phyloP scores from a whole-genome alignment of 352 stramenopile species.

The Globisporangium takayamanum region DNA sequence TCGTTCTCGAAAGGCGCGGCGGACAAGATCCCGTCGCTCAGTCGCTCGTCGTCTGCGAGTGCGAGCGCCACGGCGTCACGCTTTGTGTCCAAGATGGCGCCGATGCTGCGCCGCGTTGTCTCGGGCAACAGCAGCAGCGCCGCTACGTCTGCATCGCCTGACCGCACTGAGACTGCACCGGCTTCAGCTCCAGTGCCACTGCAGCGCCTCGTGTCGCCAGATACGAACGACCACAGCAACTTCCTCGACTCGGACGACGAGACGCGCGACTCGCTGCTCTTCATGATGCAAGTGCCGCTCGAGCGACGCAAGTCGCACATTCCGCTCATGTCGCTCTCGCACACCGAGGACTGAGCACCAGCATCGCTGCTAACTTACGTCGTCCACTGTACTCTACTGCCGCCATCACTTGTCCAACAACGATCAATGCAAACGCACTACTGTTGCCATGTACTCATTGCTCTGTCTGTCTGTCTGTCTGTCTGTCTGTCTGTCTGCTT shows the following conservation, averaged over 20 bases:
- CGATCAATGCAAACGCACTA: no score
- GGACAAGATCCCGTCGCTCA: slow-evolving; percentile 12
- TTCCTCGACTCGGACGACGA: slow-evolving; percentile 41
- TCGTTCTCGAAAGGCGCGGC: slow-evolving; percentile 22
- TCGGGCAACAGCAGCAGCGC: slow-evolving; percentile 5
- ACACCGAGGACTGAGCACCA: slow-evolving; percentile 26
- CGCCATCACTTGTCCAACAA: not conserved
- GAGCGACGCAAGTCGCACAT: slow-evolving; percentile 40
- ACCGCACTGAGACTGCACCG: not conserved
- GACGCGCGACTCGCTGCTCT: slow-evolving; percentile 50
- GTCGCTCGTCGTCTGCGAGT: slow-evolving; percentile 18
- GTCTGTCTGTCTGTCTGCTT: no score
- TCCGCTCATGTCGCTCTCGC: slow-evolving; percentile 41
- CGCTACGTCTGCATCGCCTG: not conserved
- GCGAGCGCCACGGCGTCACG: slow-evolving; percentile 25
- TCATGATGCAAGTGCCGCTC: slow-evolving; percentile 59
- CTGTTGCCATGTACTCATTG: no score
- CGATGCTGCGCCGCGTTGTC: slow-evolving; percentile 29
- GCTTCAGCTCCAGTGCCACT: not conserved
- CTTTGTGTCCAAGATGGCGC: slow-evolving; percentile 60
- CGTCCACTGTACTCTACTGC: not conserved
- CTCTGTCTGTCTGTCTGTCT: no score
- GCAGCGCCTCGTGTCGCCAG: not conserved
- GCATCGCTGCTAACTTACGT: not conserved
- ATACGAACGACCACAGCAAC: slow-evolving; percentile 6